phyloP scores from a whole-genome alignment of 495 filamentous ascomycete species.

The Lophium mytilinum region DNA sequence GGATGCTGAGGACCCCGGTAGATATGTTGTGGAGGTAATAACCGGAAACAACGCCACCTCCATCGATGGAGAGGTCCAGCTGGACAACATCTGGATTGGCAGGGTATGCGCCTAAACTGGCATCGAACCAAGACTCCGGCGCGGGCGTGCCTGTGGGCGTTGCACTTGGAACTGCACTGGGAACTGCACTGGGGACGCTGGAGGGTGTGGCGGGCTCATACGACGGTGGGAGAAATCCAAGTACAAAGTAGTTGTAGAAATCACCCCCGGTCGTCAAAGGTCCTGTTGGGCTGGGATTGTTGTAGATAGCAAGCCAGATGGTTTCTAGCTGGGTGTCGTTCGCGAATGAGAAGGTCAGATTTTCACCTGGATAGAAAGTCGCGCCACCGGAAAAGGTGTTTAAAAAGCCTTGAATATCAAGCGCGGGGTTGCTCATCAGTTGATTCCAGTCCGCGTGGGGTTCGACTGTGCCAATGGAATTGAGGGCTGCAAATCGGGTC shows the following conservation, averaged over 20 bases:
- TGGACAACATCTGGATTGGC: conserved; percentile 5
- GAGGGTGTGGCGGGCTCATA: neutral
- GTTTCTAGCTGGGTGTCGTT: conserved; percentile 32
- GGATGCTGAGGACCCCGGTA: conserved; percentile 44
- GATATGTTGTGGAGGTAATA: conserved; percentile 34
- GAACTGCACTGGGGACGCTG: neutral
- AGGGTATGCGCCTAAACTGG: conserved; percentile 6
- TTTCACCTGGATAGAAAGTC: conserved; percentile 42
- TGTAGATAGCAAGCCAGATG: conserved; percentile 36
- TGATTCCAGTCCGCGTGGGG: conserved; percentile 44
- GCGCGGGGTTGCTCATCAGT: conserved; percentile 38
- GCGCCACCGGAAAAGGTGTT: conserved; percentile 34
- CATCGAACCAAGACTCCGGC: conserved; percentile 3
- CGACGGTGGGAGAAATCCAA: conserved; percentile 7
- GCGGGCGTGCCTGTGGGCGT: neutral
- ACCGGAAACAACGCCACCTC: conserved; percentile 29
- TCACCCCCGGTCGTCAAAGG: conserved; percentile 42
- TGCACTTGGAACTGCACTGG: neutral
- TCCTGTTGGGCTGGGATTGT: conserved; percentile 31
- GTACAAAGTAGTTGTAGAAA: conserved; percentile 23
- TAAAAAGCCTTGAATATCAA: conserved; percentile 33
- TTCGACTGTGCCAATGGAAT: conserved; percentile 38
- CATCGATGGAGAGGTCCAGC: neutral
- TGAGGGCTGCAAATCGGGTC: conserved; percentile 34
- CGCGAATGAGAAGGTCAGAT: conserved; percentile 34